Percentiles rank a stretch among this genome's conserved stretches.
Conservation (phyloP, 2,329 filamentous ascomycete species). For the Xylogone sp. region DNA sequence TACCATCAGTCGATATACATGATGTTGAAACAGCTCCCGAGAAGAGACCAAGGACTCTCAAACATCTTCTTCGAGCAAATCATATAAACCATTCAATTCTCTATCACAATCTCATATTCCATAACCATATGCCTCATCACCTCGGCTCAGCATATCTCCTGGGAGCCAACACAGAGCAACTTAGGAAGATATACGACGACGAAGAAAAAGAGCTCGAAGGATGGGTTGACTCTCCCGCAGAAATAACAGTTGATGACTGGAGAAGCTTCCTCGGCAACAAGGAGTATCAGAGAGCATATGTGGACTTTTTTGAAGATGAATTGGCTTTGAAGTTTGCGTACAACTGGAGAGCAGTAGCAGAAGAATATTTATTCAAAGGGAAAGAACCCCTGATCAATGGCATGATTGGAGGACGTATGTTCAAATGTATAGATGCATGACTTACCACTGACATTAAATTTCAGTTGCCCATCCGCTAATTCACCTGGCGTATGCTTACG, state of each 20-base stretch:
- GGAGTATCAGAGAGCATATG: conserved; percentile 80
- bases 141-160: conserved; percentile 83
- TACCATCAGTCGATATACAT: conserved; percentile 70
- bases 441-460: not conserved
- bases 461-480: conserved; percentile 88
- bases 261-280: conserved; percentile 74
- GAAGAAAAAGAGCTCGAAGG: conserved; percentile 69
- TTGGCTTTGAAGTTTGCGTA: conserved; percentile 68
- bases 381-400: conserved; percentile 77
- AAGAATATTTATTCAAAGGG: conserved; percentile 71
- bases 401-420: conserved; percentile 72
- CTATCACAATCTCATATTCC: conserved; percentile 68
- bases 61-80: conserved; percentile 87
- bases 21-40: conserved; percentile 77
- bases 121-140: conserved; percentile 82
- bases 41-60: conserved; percentile 76
- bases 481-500: conserved; percentile 89
- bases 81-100: conserved; percentile 86
- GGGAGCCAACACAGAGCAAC: conserved; percentile 67
- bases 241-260: conserved; percentile 84
- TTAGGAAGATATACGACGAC: conserved; percentile 77
- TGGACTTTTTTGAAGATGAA: conserved; percentile 95
- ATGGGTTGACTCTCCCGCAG: conserved; percentile 81
- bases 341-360: conserved; percentile 76
- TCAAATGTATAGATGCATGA: not conserved